These are phyloP conservation scores for Dictyophora rubrovolvata DNA, from an alignment of 768 basidiomycete genomes.

Conservation along the genomic window DNA sequence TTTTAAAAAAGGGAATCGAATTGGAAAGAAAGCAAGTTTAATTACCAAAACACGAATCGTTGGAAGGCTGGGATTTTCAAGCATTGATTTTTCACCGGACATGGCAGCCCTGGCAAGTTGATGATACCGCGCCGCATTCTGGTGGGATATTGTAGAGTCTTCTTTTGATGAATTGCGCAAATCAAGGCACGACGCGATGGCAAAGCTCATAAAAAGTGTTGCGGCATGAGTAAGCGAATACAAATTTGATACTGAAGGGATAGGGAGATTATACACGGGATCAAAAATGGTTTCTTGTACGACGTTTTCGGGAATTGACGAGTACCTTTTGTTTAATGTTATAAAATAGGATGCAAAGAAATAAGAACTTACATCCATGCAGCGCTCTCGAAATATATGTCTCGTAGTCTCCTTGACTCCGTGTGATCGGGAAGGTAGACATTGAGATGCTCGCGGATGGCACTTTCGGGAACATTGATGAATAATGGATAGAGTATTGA, in stretches of 20 bases:
- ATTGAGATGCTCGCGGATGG: background rate
- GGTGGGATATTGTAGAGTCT: slow-evolving; percentile 19
- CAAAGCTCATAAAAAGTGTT: slow-evolving; percentile 42
- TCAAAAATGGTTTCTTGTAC: slow-evolving; percentile 22
- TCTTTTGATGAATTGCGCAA: slow-evolving; percentile 26
- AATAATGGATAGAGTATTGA: background rate
- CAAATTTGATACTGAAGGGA: background rate
- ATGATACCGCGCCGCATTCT: slow-evolving; percentile 32
- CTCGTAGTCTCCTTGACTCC: slow-evolving; percentile 28
- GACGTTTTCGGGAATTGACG: slow-evolving; percentile 33
- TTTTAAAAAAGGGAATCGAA: slow-evolving; percentile 23
- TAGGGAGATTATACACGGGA: slow-evolving; percentile 29
- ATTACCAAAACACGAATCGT: slow-evolving; percentile 34
- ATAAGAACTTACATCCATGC: slow-evolving; percentile 37
- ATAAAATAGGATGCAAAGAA: slow-evolving; percentile 1
- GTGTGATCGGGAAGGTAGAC: background rate
- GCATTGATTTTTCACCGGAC: slow-evolving; percentile 30
- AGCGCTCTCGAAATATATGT: slow-evolving; percentile 33
- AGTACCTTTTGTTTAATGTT: slow-evolving; percentile 25
- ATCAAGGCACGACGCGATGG: slow-evolving; percentile 28
- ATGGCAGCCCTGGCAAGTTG: slow-evolving; percentile 38
- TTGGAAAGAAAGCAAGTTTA: slow-evolving; percentile 26
- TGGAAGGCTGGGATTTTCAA: slow-evolving; percentile 33
- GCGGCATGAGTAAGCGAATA: slow-evolving; percentile 24
- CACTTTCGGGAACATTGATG: background rate